These are phyloP conservation scores for Hypoxylon sp. DNA, from an alignment of 2,329 filamentous ascomycete species.

Conservation along the genomic window DNA sequence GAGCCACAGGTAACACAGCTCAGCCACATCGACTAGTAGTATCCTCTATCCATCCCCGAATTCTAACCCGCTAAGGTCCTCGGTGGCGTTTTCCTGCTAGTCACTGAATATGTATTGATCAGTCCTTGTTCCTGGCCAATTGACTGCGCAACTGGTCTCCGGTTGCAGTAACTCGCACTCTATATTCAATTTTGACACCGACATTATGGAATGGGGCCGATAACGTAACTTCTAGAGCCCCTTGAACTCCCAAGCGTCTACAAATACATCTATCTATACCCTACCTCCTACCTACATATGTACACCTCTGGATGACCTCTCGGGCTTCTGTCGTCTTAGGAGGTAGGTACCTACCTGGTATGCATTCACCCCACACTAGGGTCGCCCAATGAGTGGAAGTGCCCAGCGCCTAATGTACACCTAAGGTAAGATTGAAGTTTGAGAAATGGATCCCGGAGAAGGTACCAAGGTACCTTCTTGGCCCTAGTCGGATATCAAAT, in stretches of 20 bases:
- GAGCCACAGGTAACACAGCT: slow-evolving; percentile 22
- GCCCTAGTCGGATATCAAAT: slow-evolving; percentile 26
- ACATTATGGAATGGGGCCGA: no score
- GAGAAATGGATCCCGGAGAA: background rate
- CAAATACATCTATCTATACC: no score
- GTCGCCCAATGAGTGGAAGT: background rate
- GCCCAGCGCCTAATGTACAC: no score
- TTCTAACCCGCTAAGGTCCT: no score
- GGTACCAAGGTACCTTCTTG: background rate
- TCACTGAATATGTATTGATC: background rate
- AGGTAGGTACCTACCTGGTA: background rate
- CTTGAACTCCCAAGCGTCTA: no score
- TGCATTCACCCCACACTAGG: background rate
- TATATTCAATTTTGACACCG: background rate
- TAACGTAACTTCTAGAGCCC: no score
- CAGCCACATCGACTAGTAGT: slow-evolving; percentile 21
- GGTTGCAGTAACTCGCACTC: background rate
- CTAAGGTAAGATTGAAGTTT: background rate
- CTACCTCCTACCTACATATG: no score
- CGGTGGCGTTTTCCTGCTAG: no score
- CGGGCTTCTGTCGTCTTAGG: background rate
- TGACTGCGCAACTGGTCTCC: background rate
- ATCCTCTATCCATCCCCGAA: background rate
- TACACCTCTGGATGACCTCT: no score
- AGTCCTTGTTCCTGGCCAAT: background rate